Conservation (phyloP, 176 grass and related monocot species). For the Otatea glauca region DNA sequence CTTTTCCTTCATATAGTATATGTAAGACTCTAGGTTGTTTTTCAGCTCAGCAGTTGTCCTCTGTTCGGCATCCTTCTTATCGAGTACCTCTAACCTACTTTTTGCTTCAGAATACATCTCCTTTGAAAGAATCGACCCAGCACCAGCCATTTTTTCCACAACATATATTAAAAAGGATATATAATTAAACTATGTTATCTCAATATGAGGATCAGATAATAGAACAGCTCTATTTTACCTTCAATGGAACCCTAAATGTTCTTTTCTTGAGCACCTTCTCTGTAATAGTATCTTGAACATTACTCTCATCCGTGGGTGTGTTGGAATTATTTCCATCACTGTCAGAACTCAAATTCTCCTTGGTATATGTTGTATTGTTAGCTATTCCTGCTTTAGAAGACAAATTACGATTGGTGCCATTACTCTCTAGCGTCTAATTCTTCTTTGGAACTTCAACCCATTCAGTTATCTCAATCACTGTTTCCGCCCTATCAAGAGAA, state of each 20-base stretch:
- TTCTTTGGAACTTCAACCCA: constrained; percentile 98
- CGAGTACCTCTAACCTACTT: constrained; percentile 79
- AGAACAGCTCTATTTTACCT: constrained; percentile 57
- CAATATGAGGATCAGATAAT: constrained; percentile 32
- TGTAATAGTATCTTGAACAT: constrained; percentile 59
- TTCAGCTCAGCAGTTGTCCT: constrained; percentile 94
- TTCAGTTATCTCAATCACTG: constrained; percentile 96
- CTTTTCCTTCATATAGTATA: constrained; percentile 98
- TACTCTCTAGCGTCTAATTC: constrained; percentile 75
- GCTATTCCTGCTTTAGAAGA: too few relatives aligned
- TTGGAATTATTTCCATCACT: constrained; percentile 48
- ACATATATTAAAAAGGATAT: constrained; percentile 53
- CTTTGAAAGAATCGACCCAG: constrained; percentile 70
- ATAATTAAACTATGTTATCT: constrained; percentile 2
- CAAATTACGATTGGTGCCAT: constrained; percentile 53
- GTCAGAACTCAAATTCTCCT: constrained; percentile 54
- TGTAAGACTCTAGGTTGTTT: constrained; percentile 93
- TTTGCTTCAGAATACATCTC: constrained; percentile 89
- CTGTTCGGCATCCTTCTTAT: constrained; percentile 93
- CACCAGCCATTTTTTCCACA: constrained; percentile 66
- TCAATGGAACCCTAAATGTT: constrained; percentile 95
- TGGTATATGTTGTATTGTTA: constrained; percentile 55
- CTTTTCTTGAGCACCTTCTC: constrained; percentile 95
- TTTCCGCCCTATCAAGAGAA: constrained; percentile 92
- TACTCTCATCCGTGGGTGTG: constrained; percentile 51